Percentiles rank a stretch among this genome's conserved stretches.
These are phyloP conservation scores for Aspergillus floridensis DNA, from an alignment of 2,329 filamentous ascomycete species.

Conservation along the genomic window DNA sequence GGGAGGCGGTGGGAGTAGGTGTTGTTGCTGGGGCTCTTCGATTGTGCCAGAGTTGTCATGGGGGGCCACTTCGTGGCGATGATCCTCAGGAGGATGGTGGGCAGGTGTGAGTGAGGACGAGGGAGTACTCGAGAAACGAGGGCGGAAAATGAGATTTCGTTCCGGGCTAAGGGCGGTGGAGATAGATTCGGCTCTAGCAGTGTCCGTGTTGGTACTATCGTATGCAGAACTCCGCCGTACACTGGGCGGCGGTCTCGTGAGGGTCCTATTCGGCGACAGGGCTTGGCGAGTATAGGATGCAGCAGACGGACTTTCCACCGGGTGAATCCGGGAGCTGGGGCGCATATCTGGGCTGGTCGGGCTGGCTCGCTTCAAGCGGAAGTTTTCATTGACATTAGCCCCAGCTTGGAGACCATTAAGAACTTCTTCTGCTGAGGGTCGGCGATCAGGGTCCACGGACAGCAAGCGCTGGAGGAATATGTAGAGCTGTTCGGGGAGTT, in stretches of 20 bases:
- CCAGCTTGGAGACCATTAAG: constrained; percentile 72
- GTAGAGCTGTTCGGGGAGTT: constrained; percentile 84
- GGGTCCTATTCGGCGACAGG: constrained; percentile 27
- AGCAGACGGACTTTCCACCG: constrained; percentile 37
- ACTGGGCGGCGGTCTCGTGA: constrained; percentile 20
- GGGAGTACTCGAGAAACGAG: constrained; percentile 27
- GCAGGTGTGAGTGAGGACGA: constrained; percentile 23
- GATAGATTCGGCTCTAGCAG: constrained; percentile 12
- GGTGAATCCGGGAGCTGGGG: constrained; percentile 36
- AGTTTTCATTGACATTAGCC: constrained; percentile 47
- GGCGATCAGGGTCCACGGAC: constrained; percentile 69
- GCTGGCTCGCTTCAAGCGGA: constrained; percentile 38
- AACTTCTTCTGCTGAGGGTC: constrained; percentile 85
- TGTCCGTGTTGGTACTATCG: constrained; percentile 18
- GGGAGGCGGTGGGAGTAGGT: constrained; percentile 46
- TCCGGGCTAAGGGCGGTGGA: constrained; percentile 28
- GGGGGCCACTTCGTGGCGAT: constrained; percentile 11
- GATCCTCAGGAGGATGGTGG: constrained; percentile 1
- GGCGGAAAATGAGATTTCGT: constrained; percentile 33
- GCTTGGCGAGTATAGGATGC: constrained; percentile 27
- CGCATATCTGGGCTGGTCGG: constrained; percentile 33
- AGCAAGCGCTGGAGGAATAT: constrained; percentile 77
- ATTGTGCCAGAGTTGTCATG: constrained; percentile 19
- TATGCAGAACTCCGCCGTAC: constrained; percentile 28
- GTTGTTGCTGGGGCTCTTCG: constrained; percentile 20